Conservation (phyloP, 129 eudicot species). For the Logfia minima region DNA sequence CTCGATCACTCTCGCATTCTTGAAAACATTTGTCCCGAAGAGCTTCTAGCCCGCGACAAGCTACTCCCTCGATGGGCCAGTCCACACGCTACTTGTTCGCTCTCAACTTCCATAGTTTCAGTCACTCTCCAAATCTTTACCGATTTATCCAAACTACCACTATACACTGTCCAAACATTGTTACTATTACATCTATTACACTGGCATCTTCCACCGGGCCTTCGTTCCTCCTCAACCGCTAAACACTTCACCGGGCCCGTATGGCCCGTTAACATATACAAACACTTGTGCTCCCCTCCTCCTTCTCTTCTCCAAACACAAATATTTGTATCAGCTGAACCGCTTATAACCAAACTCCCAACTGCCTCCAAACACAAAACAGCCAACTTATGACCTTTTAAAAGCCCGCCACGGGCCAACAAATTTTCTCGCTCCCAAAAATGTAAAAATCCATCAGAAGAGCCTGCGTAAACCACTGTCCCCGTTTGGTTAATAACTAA, state of each 20-base stretch:
- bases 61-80: neutral
- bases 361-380: slow-evolving; percentile 57
- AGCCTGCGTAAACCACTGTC: slow-evolving; percentile 54
- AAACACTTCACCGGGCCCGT: slow-evolving; percentile 83
- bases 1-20: slow-evolving; percentile 25
- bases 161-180: slow-evolving; percentile 53
- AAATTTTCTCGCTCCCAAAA: slow-evolving; percentile 59
- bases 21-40: slow-evolving; percentile 25
- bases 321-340: slow-evolving; percentile 69
- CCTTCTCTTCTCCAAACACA: slow-evolving; percentile 76
- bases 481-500: slow-evolving; percentile 45
- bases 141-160: slow-evolving; percentile 83
- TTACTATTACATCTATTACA: slow-evolving; percentile 16
- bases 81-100: slow-evolving; percentile 21
- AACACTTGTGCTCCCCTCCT: slow-evolving; percentile 40
- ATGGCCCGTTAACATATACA: slow-evolving; percentile 62
- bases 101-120: slow-evolving; percentile 19
- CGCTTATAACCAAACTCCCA: slow-evolving; percentile 62
- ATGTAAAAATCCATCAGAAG: slow-evolving; percentile 69
- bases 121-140: slow-evolving; percentile 78
- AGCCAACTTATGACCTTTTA: slow-evolving; percentile 73
- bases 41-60: slow-evolving; percentile 23
- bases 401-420: slow-evolving; percentile 43
- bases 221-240: slow-evolving; percentile 64
- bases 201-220: neutral